These are phyloP conservation scores for Collybiopsis luxurians DNA, from an alignment of 768 basidiomycete species.

Conservation along the genomic window DNA sequence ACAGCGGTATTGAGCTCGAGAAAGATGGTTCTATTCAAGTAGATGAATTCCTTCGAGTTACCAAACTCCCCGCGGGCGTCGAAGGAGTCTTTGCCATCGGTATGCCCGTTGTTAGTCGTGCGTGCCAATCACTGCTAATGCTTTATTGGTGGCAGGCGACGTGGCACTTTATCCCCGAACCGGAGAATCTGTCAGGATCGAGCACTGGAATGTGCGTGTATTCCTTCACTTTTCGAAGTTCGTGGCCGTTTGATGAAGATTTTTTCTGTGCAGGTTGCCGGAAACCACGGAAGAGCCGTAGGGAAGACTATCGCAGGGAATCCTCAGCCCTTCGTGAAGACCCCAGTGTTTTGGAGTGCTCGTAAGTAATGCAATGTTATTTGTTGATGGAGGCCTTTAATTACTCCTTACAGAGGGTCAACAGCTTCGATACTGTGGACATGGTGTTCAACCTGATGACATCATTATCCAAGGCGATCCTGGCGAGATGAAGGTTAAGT, in stretches of 20 bases:
- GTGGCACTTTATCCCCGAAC: conserved; percentile 74
- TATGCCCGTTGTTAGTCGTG: conserved; percentile 15
- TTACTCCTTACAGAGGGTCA: conserved; percentile 58
- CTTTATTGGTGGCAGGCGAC: conserved; percentile 46
- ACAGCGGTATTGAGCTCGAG: conserved; percentile 67
- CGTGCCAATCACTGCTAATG: not conserved
- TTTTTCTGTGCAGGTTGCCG: conserved; percentile 55
- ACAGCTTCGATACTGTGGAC: conserved; percentile 83
- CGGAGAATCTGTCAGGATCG: conserved; percentile 60
- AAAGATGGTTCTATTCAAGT: conserved; percentile 76
- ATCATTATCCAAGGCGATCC: conserved; percentile 75
- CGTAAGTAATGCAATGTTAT: conserved; percentile 43
- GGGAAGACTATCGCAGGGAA: conserved; percentile 71
- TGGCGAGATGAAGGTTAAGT: conserved; percentile 70
- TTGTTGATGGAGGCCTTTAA: not conserved
- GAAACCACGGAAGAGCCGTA: conserved; percentile 83
- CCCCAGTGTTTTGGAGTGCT: conserved; percentile 90
- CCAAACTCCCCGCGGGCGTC: conserved; percentile 28
- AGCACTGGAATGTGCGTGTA: conserved; percentile 83
- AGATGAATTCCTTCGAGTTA: conserved; percentile 69
- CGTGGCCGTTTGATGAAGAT: no score
- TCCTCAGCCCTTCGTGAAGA: conserved; percentile 68
- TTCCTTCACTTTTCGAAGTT: not conserved
- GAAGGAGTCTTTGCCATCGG: conserved; percentile 70
- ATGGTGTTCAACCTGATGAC: conserved; percentile 70